Evolutionary conservation across 1,284 basidiomycete genomes (phyloP).

Genomic region (Athelia psychrophila): DNA sequence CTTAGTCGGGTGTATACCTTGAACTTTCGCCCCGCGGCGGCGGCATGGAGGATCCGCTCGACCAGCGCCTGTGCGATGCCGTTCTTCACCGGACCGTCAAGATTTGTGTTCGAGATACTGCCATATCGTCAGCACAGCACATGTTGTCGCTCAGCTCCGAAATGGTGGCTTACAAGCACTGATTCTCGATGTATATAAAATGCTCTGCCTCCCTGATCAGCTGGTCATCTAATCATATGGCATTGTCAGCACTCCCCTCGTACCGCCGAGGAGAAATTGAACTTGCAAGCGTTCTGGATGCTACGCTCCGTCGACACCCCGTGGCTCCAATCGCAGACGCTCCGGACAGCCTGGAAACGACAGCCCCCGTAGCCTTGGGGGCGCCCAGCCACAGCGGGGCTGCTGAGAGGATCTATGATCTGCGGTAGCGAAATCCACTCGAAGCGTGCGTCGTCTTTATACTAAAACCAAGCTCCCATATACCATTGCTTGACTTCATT

Average conservation of each 20-base stretch:
- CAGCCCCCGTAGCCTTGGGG: too few species aligned
- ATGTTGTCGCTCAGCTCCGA: constrained; percentile 92
- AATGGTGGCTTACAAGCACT: constrained; percentile 1
- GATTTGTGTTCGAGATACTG: constrained; percentile 75
- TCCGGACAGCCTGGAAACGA: constrained; percentile 76
- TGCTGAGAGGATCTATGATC: constrained; percentile 52
- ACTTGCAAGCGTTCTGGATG: constrained; percentile 85
- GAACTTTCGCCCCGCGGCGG: constrained; percentile 69
- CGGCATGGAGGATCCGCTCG: constrained; percentile 81
- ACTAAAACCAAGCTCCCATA: constrained; percentile 25
- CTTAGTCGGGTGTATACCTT: constrained; percentile 44
- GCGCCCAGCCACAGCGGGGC: constrained; percentile 66
- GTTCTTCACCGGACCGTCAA: constrained; percentile 74
- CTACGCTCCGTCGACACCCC: constrained; percentile 83
- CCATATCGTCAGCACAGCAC: constrained; percentile 51
- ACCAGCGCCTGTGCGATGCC: constrained; percentile 80
- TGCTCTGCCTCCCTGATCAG: constrained; percentile 83
- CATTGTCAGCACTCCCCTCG: constrained; percentile 4
- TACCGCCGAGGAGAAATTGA: constrained; percentile 3
- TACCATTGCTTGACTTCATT: constrained; percentile 83
- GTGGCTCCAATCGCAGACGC: constrained; percentile 89
- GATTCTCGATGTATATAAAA: constrained; percentile 76
- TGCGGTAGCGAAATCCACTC: constrained; percentile 87
- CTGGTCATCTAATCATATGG: constrained; percentile 58
- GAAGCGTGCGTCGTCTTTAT: constrained; percentile 30